Evolutionary conservation across 2,329 filamentous ascomycete genomes (phyloP).

Genomic region (Lasiodiplodia citricola): DNA sequence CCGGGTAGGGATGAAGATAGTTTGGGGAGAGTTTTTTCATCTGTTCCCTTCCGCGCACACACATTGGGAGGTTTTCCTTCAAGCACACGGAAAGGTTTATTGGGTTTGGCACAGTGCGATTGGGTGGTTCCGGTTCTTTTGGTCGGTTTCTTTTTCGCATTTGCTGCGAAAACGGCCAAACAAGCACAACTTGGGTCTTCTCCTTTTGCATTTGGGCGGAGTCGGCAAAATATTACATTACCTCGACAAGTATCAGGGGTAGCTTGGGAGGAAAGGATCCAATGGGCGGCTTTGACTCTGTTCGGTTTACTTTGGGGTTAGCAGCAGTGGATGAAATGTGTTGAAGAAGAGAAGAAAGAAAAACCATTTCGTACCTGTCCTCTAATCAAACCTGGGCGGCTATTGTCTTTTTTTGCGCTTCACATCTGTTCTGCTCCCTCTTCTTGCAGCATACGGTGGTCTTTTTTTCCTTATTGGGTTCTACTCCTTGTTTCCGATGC

Average conservation of each 20-base stretch:
- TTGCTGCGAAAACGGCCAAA: background rate
- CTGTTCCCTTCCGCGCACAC: background rate
- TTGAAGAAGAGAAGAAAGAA: no score
- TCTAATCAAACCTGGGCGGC: no score
- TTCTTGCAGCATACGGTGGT: no score
- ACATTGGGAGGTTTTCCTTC: background rate
- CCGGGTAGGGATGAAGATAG: background rate
- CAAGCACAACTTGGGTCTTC: background rate
- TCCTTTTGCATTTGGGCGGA: slow-evolving; percentile 4
- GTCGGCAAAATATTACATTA: background rate
- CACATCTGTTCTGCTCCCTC: no score
- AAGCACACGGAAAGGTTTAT: background rate
- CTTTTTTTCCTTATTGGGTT: no score
- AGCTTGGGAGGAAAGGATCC: no score
- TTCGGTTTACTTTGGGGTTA: no score
- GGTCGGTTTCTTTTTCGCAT: background rate
- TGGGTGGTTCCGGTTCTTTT: background rate
- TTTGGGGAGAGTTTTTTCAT: background rate
- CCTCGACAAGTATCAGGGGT: background rate
- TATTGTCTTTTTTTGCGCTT: no score
- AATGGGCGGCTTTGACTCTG: no score
- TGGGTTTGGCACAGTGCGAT: background rate
- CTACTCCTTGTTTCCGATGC: no score
- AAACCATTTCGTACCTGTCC: no score
- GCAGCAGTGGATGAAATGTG: no score